Base-by-base conservation (phyloP, 805 yeast genomes). In the Candida oleophila region DNA sequence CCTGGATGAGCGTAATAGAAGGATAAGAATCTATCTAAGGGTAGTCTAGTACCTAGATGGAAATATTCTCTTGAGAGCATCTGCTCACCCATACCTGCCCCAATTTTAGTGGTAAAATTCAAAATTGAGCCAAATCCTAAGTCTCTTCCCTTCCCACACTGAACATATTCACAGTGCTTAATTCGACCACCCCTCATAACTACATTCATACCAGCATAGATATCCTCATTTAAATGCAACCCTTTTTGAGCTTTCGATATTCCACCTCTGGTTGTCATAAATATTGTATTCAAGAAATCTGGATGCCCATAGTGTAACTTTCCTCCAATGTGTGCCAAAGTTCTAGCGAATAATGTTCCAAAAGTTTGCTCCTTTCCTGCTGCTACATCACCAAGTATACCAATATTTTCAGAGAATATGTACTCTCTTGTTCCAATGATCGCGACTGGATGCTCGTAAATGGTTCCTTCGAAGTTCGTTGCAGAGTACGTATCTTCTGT, bases 71-170 rank as follows among this genome's bases (percentile, higher is more conserved):
- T 78, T 22, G 91, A 85, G 50, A 87, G 71, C 83, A 87, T 84
- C 66, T 87, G 95, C 68, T 87, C 95, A 66, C 94, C 94, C 95
- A 87, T 87, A 69, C 95, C 95, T 55, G 94, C 91, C 68, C 95
- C 95, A 77, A 87, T 86, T 69, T 87, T 87, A 37, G 91, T 86
- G 19, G 90, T 86, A 77, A 87, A 87, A 68, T 87, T 87, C 76
- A 86, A 75, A 69, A 87, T 86, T 3, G 94, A 85, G 49, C 90
- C 90, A 67, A 87, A 87, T 62, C 95, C 95, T 59, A 87, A 76
- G 77, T 87, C 95, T 76, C 95, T 77, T 64, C 95, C 95, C 69
- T 87, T 87, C 70, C 95, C 95, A 80, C 95, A 87, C 71, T 87
- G 95, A 69, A 82, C 84, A 64, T 86, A 87, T 62, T 87, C 95